Percentiles rank a stretch among this genome's conserved stretches.
Evolutionary conservation across 176 grass and related monocot genomes (phyloP).

Genomic region (Musa itinerans): DNA sequence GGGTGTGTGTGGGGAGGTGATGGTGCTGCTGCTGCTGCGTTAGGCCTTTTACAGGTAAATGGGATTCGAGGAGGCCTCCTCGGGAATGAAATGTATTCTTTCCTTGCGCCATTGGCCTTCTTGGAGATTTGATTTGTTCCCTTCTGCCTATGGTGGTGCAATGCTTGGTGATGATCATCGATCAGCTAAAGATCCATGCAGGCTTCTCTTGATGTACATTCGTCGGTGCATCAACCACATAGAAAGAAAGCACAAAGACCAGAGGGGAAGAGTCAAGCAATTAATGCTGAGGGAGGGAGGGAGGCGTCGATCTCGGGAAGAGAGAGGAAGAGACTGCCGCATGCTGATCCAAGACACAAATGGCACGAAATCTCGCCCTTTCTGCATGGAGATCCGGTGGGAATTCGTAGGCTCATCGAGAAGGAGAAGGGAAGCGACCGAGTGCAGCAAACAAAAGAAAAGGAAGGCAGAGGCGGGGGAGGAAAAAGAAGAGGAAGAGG

Average conservation of each 20-base stretch:
- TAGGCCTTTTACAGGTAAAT: not conserved
- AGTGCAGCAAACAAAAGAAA: not conserved
- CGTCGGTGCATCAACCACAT: no score
- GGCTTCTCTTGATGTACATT: no score
- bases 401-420: conserved; percentile 2
- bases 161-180: no score
- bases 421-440: not conserved
- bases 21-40: no score
- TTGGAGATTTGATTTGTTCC: conserved; percentile 37
- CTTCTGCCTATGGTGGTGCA: not conserved
- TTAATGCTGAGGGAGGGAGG: not conserved
- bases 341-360: conserved; percentile 10
- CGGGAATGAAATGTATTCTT: conserved; percentile 69
- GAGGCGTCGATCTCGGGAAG: not conserved
- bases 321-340: not conserved
- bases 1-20: not conserved
- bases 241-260: not conserved
- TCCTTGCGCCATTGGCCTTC: conserved; percentile 24
- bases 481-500: not conserved
- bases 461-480: not conserved
- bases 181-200: no score
- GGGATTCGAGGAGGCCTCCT: conserved; percentile 16
- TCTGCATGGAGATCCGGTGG: conserved; percentile 18
- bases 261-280: not conserved
- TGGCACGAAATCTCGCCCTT: conserved; percentile 22